Evolutionary conservation across 345 rosid species (phyloP).

Genomic region (Leavenworthia alabamica): DNA sequence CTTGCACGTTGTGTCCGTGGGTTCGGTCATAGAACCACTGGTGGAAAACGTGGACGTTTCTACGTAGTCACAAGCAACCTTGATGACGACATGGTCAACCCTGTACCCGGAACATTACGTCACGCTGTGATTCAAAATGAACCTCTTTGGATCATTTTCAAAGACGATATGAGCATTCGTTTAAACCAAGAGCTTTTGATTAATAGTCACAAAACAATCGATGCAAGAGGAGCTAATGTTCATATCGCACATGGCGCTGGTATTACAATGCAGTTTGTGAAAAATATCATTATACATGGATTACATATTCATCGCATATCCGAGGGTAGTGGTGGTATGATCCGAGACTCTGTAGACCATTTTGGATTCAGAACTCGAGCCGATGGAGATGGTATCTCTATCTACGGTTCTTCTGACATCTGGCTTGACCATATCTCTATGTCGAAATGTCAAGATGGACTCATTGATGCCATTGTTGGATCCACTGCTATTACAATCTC

Average conservation of each 20-base stretch:
- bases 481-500: constrained; percentile 81
- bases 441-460: constrained; percentile 57
- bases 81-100: constrained; percentile 47
- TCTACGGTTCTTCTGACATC: constrained; percentile 50
- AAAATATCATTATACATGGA: constrained; percentile 59
- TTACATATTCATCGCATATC: constrained; percentile 54
- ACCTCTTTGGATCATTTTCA: constrained; percentile 63
- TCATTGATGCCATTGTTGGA: constrained; percentile 61
- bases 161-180: constrained; percentile 48
- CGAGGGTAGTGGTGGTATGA: constrained; percentile 43
- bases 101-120: constrained; percentile 57
- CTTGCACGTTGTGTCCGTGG: constrained; percentile 59
- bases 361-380: constrained; percentile 51
- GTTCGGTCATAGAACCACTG: constrained; percentile 60
- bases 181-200: constrained; percentile 62
- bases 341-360: constrained; percentile 57
- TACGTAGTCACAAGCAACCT: too few relatives aligned
- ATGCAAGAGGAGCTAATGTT: constrained; percentile 59
- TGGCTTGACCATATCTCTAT: constrained; percentile 84
- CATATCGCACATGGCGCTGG: constrained; percentile 64
- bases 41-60: too few relatives aligned
- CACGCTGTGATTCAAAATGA: constrained; percentile 49
- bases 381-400: constrained; percentile 77
- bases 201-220: constrained; percentile 66
- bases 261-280: constrained; percentile 47